These are phyloP conservation scores for Centrapalus pauciflorus DNA, from an alignment of 129 eudicot species.

Conservation along the genomic window DNA sequence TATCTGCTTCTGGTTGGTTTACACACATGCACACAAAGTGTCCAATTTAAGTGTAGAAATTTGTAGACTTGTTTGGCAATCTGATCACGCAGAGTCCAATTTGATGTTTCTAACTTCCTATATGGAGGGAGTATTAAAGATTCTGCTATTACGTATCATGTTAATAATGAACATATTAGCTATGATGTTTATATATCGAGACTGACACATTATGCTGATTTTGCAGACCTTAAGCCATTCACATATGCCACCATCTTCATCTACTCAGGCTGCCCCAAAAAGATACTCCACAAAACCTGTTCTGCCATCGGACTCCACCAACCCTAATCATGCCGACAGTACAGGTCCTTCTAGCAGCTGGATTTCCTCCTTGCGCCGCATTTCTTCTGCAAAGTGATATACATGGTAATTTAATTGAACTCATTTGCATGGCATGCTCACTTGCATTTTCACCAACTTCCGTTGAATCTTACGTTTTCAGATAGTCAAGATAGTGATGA, in stretches of 20 bases:
- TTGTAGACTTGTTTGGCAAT: background rate
- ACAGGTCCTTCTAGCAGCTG: constrained; percentile 82
- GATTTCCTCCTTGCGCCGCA: constrained; percentile 86
- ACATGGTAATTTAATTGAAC: constrained; percentile 23
- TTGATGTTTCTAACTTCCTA: background rate
- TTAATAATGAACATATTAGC: background rate
- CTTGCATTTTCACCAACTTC: background rate
- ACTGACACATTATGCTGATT: constrained; percentile 6
- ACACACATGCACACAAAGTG: background rate
- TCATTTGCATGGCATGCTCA: background rate
- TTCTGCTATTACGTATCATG: background rate
- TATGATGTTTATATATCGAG: background rate
- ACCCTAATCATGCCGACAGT: constrained; percentile 51
- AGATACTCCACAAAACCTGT: constrained; percentile 58
- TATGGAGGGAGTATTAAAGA: background rate
- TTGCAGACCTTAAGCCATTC: constrained; percentile 39
- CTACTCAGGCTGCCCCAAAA: constrained; percentile 44
- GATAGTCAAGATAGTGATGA: constrained; percentile 18
- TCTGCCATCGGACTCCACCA: constrained; percentile 53
- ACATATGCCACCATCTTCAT: constrained; percentile 58
- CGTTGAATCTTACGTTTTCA: constrained; percentile 9
- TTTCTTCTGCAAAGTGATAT: constrained; percentile 81
- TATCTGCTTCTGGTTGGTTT: background rate
- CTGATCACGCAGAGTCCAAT: no score
- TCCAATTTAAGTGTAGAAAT: background rate